Percentiles rank a stretch among this genome's conserved stretches.
phyloP scores from a whole-genome alignment of 331 rosid genomes.

The Malus hybrid region DNA sequence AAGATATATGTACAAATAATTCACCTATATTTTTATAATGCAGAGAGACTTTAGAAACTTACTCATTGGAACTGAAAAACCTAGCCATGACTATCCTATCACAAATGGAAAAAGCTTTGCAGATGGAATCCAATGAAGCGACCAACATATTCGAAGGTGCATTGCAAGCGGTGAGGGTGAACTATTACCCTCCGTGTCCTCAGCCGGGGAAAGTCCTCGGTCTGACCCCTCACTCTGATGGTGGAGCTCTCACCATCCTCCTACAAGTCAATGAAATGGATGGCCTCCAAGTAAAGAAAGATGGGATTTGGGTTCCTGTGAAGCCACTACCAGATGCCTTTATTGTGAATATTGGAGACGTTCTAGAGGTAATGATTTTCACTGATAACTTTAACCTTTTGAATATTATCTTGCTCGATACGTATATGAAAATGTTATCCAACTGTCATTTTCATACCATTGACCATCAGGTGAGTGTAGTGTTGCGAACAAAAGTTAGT shows the following conservation, averaged over 20 bases:
- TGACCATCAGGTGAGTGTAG: too few relatives aligned
- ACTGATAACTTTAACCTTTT: neutral
- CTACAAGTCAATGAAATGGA: slow-evolving; percentile 18
- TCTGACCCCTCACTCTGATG: slow-evolving; percentile 21
- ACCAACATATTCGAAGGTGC: slow-evolving; percentile 5
- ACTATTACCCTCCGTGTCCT: slow-evolving; percentile 27
- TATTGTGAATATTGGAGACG: neutral
- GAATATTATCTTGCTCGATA: too few relatives aligned
- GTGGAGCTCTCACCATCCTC: slow-evolving; percentile 15
- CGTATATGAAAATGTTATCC: too few relatives aligned
- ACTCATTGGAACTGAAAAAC: slow-evolving; percentile 2
- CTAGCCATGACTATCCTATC: neutral
- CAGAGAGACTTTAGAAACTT: slow-evolving; percentile 17
- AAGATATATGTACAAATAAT: too few relatives aligned
- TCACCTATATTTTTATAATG: neutral
- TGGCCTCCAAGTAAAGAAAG: slow-evolving; percentile 29
- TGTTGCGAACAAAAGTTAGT: too few relatives aligned
- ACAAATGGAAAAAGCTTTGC: too few relatives aligned
- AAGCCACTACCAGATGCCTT: slow-evolving; percentile 28
- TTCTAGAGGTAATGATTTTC: slow-evolving; percentile 1
- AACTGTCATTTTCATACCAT: too few relatives aligned
- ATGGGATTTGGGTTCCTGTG: slow-evolving; percentile 22
- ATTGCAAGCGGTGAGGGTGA: slow-evolving; percentile 9
- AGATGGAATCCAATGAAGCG: slow-evolving; percentile 1
- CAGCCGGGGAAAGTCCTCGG: slow-evolving; percentile 5